Conservation (phyloP, 164 flowering plant genomes). For the Macadamia integrifolia region DNA sequence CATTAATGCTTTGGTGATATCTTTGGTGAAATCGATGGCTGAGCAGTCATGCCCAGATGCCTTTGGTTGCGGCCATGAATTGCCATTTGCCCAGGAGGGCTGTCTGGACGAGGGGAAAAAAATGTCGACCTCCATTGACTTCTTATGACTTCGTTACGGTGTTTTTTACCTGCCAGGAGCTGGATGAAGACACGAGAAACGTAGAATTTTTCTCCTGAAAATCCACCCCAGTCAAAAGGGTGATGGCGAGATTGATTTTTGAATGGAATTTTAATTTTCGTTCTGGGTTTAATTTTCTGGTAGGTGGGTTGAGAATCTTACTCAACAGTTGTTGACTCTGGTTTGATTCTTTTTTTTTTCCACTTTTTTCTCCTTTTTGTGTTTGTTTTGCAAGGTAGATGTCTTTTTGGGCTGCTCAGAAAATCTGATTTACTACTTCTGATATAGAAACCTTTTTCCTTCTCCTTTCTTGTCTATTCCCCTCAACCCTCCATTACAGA, state of each 20-base stretch:
- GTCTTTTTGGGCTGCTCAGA: slow-evolving; percentile 2
- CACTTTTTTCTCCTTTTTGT: background rate
- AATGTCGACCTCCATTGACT: background rate
- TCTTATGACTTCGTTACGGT: background rate
- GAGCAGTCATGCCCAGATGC: no score
- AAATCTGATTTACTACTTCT: background rate
- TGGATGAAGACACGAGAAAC: background rate
- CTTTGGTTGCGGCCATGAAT: no score
- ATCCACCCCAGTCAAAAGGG: background rate
- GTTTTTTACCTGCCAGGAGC: no score
- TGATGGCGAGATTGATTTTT: background rate
- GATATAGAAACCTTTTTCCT: background rate
- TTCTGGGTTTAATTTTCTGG: background rate
- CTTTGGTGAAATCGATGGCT: no score
- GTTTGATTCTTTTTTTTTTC: slow-evolving; percentile 3
- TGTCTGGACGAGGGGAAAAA: background rate
- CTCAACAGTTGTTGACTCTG: slow-evolving; percentile 4
- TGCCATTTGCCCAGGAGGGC: no score
- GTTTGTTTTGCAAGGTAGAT: slow-evolving; percentile 1
- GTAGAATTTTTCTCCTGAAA: background rate
- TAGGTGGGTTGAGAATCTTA: slow-evolving; percentile 8
- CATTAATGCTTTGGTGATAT: no score
- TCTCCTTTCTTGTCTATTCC: background rate
- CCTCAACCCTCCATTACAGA: background rate
- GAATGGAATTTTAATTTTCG: background rate